Evolutionary conservation across 2,329 filamentous ascomycete genomes (phyloP).

Genomic region (Aspergillus pseudoglaucus): DNA sequence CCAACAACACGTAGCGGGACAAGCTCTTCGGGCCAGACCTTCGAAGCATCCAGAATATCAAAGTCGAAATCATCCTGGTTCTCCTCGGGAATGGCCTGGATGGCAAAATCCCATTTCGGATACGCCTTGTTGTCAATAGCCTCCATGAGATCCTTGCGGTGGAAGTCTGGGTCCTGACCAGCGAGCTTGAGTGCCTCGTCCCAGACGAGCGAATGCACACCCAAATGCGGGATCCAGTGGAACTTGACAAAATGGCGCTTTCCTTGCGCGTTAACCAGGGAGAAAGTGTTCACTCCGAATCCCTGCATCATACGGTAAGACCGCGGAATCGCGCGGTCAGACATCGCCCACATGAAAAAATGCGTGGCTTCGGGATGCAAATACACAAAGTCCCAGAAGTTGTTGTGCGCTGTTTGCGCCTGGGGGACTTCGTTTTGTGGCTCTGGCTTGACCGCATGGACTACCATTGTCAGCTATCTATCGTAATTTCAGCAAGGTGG

Average conservation of each 20-base stretch:
- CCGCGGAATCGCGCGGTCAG: constrained; percentile 31
- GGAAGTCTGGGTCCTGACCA: constrained; percentile 74
- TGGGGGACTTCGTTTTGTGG: constrained; percentile 43
- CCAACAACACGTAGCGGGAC: constrained; percentile 72
- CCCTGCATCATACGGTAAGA: constrained; percentile 33
- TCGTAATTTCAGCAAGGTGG: background rate
- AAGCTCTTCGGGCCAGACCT: constrained; percentile 75
- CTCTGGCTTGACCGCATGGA: constrained; percentile 37
- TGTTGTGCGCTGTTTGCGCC: constrained; percentile 43
- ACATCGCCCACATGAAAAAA: constrained; percentile 29
- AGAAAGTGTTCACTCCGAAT: constrained; percentile 32
- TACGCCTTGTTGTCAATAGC: constrained; percentile 67
- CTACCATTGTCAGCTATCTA: background rate
- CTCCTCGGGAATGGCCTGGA: constrained; percentile 69
- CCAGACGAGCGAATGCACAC: constrained; percentile 31
- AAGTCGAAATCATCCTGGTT: constrained; percentile 74
- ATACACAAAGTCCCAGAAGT: constrained; percentile 45
- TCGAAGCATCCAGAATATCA: constrained; percentile 78
- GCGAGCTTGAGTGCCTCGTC: constrained; percentile 71
- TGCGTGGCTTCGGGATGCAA: constrained; percentile 28
- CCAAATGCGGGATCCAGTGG: constrained; percentile 27
- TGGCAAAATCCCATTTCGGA: constrained; percentile 74
- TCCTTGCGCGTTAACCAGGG: constrained; percentile 26
- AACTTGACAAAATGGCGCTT: constrained; percentile 32
- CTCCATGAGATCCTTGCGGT: constrained; percentile 68